Conservation (phyloP, 768 basidiomycete species). For the Suillus plorans region DNA sequence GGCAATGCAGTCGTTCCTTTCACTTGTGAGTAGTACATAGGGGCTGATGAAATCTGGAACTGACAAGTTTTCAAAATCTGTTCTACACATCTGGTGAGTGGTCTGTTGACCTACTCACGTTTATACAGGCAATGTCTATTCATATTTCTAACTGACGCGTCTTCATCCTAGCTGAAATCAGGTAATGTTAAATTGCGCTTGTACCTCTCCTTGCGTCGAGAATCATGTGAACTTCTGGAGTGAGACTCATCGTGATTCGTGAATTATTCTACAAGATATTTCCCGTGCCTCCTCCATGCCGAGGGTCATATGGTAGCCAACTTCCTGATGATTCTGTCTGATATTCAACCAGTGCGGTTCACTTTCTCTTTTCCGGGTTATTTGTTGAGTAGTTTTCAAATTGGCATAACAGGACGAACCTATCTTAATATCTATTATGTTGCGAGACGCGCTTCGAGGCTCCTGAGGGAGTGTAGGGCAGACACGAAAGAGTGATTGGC, state of each 20-base stretch:
- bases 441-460: neutral
- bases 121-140: conserved; percentile 29
- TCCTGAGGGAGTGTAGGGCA: neutral
- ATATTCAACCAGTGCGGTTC: conserved; percentile 43
- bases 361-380: conserved; percentile 20
- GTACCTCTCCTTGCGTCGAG: conserved; percentile 40
- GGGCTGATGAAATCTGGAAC: neutral
- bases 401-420: neutral
- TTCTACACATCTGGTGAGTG: conserved; percentile 31
- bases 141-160: conserved; percentile 5
- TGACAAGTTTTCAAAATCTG: conserved; percentile 26
- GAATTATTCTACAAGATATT: conserved; percentile 24
- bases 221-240: conserved; percentile 10
- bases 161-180: neutral
- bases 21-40: conserved; percentile 34
- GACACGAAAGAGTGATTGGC: too few species aligned
- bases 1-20: conserved; percentile 46
- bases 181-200: conserved; percentile 32
- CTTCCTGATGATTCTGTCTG: conserved; percentile 37
- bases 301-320: conserved; percentile 40
- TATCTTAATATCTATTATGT: too few species aligned
- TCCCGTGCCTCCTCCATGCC: conserved; percentile 40
- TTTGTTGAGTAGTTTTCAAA: neutral
- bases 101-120: neutral
- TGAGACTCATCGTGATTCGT: neutral